Evolutionary conservation across 2,329 filamentous ascomycete species (phyloP), one percentile per base, ranked within the genome.

Genomic region (Claviceps lovelessii): DNA sequence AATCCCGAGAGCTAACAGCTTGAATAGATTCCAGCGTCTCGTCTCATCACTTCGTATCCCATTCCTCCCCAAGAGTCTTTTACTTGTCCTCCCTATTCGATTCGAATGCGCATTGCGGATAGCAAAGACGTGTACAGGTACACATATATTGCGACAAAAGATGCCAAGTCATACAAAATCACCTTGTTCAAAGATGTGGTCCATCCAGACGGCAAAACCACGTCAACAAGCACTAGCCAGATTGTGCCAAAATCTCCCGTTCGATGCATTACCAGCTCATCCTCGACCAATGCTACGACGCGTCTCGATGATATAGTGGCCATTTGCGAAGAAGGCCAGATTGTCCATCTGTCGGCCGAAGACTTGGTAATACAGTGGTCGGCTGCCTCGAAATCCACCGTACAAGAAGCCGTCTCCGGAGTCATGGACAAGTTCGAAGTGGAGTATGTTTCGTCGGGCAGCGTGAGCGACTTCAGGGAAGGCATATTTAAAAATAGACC

Each of bases 11-110:
- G 19, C 23, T 61, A 42, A 61, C n/a, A 29, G 2, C 33, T 42
- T 13, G 28, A 7, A 13, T 58, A 85, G 82, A 73, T 84, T 49
- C 74, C 80, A 4, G 77, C 79, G 4, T 78, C 81, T 6, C 74
- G 78, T 57, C 70, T 84, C 58, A 75, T 85, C 61, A 84, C 81
- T 7, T 85, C 82, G 2, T 85, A 85, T 64, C 81, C 82, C 28
- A 77, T 85, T 57, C 79, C 82, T 31, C 83, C 82, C 1, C 80
- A 84, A 65, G 77, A 82, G 53, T 75, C 73, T 52, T 83, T 85
- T 64, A 80, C 80, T 54, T 84, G 81, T 66, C 67, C 81, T 9
- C 77, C 81, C 23, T 76, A 74, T 65, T 85, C 82, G 17, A 65
- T 83, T 46, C 74, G 79, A 59, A 71, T 75, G 58, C 74, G 79